phyloP scores from a whole-genome alignment of 192 early-diverging fungal species.

The Backusella parvicylindrica region DNA sequence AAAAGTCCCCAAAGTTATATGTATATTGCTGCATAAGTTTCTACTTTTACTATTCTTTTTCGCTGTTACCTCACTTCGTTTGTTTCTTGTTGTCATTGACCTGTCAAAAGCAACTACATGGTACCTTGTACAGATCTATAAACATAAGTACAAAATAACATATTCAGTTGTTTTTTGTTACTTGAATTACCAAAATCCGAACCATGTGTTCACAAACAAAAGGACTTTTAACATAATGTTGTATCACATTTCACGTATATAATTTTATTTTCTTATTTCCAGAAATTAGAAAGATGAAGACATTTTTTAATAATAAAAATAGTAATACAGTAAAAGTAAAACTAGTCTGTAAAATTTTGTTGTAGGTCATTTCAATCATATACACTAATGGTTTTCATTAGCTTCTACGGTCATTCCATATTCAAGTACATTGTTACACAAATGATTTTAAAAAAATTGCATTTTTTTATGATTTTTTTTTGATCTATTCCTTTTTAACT shows the following conservation, averaged over 20 bases:
- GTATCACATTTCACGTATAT: not conserved
- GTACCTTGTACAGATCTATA: not conserved
- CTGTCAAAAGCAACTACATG: not conserved
- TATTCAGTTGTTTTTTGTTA: not conserved
- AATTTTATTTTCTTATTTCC: not conserved
- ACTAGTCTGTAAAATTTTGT: not conserved
- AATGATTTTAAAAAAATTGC: not conserved
- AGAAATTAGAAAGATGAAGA: not conserved
- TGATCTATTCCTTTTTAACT: not conserved
- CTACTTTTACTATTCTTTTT: not conserved
- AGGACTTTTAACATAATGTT: not conserved
- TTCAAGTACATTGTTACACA: not conserved
- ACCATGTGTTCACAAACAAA: slow-evolving; percentile 1
- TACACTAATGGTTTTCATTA: not conserved
- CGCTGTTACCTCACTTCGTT: not conserved
- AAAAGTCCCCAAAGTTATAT: not conserved
- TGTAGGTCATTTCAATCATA: not conserved
- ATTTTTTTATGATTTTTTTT: not conserved
- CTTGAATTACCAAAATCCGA: not conserved
- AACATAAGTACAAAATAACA: not conserved
- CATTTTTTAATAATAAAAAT: not conserved
- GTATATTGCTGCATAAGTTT: not conserved
- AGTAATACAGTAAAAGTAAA: not conserved
- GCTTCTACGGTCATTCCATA: not conserved
- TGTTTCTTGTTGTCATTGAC: not conserved